Evolutionary conservation across 257 asterid genomes (phyloP).

Genomic region (Solanum pinnatisectum): DNA sequence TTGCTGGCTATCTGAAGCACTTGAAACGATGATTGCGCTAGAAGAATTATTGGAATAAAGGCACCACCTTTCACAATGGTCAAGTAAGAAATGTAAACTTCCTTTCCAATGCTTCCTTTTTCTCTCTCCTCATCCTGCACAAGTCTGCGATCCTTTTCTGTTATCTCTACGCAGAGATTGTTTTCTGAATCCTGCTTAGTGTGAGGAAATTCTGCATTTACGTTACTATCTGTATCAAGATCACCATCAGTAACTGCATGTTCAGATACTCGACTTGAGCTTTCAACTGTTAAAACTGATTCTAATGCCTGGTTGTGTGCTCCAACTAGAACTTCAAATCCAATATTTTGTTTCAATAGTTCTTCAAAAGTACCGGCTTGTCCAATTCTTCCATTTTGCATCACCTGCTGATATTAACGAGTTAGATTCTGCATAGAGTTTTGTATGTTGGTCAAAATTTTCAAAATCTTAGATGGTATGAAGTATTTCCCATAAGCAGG

Average conservation of each 20-base stretch:
- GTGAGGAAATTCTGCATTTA: constrained; percentile 48
- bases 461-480: background rate
- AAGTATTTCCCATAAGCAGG: background rate
- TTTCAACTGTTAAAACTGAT: constrained; percentile 48
- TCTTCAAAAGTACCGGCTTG: constrained; percentile 85
- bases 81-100: constrained; percentile 73
- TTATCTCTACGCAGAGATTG: constrained; percentile 55
- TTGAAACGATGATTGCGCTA: constrained; percentile 76
- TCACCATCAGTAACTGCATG: constrained; percentile 31
- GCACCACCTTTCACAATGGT: constrained; percentile 57
- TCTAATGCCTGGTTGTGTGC: constrained; percentile 88
- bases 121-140: constrained; percentile 95
- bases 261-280: constrained; percentile 46
- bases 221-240: constrained; percentile 23
- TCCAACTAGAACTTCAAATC: constrained; percentile 88
- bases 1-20: constrained; percentile 74
- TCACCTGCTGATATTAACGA: constrained; percentile 40
- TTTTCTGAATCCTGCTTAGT: constrained; percentile 78
- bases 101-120: constrained; percentile 90
- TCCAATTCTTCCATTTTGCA: constrained; percentile 78
- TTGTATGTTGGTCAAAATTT: background rate
- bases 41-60: constrained; percentile 64
- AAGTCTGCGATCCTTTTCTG: constrained; percentile 63
- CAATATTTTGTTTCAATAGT: constrained; percentile 71
- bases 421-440: background rate